A percentile compares a stretch with the other conserved stretches of the same genome.
phyloP scores from a whole-genome alignment of 495 filamentous ascomycete genomes.

The Neurospora sp. region DNA sequence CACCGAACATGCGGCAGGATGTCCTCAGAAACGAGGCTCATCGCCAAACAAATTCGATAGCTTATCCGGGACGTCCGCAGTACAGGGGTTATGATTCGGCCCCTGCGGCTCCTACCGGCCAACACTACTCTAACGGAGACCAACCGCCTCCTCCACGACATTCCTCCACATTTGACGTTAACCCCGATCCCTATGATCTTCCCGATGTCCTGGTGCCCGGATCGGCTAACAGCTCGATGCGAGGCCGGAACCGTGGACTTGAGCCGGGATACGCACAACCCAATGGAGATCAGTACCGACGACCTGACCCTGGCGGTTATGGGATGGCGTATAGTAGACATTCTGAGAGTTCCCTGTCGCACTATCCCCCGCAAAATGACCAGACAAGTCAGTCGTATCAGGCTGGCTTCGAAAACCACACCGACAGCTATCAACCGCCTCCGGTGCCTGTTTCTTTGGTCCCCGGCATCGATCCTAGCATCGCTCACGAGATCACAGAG shows the following conservation, averaged over 20 bases:
- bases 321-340: conserved; percentile 10
- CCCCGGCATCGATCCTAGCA: conserved; percentile 54
- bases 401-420: conserved; percentile 26
- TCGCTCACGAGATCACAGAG: conserved; percentile 48
- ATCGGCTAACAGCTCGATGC: not conserved
- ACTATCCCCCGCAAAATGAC: conserved; percentile 10
- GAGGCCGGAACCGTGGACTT: not conserved
- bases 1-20: conserved; percentile 37
- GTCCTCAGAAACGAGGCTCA: conserved; percentile 39
- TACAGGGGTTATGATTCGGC: conserved; percentile 37
- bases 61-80: conserved; percentile 37
- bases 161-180: conserved; percentile 36
- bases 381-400: conserved; percentile 15
- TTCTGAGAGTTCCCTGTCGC: conserved; percentile 16
- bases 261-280: conserved; percentile 21
- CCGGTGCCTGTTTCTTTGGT: conserved; percentile 57
- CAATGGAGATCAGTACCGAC: conserved; percentile 61
- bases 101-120: conserved; percentile 18
- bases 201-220: not conserved
- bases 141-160: conserved; percentile 30
- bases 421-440: conserved; percentile 30
- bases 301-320: conserved; percentile 25
- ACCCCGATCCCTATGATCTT: conserved; percentile 23
- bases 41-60: conserved; percentile 28
- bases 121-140: conserved; percentile 22